Percentiles rank a stretch among this genome's conserved stretches.
Evolutionary conservation across 257 asterid genomes (phyloP).

Genomic region (Rehmannia glutinosa): DNA sequence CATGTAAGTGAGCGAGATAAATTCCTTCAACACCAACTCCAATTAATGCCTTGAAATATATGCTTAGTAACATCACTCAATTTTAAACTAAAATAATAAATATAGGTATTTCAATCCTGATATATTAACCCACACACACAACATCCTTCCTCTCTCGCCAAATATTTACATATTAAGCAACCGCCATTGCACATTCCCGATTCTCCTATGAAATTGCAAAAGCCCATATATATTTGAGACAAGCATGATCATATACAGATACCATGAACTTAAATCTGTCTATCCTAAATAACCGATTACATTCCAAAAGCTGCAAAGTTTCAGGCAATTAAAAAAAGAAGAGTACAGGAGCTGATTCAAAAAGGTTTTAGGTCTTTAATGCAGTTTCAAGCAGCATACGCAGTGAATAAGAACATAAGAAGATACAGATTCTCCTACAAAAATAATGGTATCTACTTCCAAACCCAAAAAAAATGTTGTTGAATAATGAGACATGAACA

Average conservation of each 20-base stretch:
- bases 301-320: neutral
- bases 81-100: neutral
- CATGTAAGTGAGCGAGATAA: neutral
- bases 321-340: neutral
- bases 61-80: too few species aligned
- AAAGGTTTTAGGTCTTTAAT: neutral
- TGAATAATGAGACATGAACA: neutral
- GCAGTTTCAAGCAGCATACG: neutral
- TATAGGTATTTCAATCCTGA: neutral
- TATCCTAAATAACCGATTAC: neutral
- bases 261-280: neutral
- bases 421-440: neutral
- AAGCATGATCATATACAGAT: neutral
- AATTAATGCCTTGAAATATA: neutral
- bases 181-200: neutral
- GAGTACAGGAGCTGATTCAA: neutral
- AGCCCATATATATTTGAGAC: neutral
- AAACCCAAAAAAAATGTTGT: neutral
- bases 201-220: neutral
- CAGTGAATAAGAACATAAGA: neutral
- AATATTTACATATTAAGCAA: neutral
- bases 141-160: neutral
- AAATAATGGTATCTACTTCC: neutral
- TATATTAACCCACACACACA: neutral
- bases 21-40: neutral